Evolutionary conservation across 495 filamentous ascomycete species (phyloP).

Genomic region (Darksidea phi): DNA sequence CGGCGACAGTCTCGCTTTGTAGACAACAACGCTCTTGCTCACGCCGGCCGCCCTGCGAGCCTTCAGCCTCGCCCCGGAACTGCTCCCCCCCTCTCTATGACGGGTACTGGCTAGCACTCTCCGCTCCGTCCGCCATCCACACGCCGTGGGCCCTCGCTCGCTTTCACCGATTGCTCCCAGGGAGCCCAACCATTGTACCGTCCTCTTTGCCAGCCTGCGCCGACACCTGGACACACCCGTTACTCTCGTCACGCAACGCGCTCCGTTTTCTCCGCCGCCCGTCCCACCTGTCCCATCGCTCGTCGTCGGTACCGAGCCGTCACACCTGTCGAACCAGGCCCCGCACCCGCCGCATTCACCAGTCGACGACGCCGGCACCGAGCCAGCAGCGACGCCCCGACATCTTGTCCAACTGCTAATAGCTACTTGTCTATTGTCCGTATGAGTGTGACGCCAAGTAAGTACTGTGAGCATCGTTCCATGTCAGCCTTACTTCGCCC

Average conservation of each 20-base stretch:
- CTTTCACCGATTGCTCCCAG: constrained; percentile 20
- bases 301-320: constrained; percentile 6
- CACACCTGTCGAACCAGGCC: constrained; percentile 10
- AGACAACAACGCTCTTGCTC: background rate
- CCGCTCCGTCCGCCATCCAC: constrained; percentile 4
- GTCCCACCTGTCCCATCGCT: constrained; percentile 6
- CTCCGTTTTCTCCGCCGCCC: background rate
- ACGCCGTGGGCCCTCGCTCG: constrained; percentile 11
- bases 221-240: background rate
- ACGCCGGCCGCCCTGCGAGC: background rate
- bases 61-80: background rate
- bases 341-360: constrained; percentile 25
- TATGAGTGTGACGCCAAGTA: constrained; percentile 16
- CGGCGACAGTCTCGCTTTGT: background rate
- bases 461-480: constrained; percentile 12
- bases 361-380: background rate
- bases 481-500: background rate
- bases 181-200: constrained; percentile 13
- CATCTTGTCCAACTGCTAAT: background rate
- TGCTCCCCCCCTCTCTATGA: constrained; percentile 10
- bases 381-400: background rate
- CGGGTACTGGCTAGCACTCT: constrained; percentile 10
- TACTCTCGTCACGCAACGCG: background rate
- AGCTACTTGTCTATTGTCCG: background rate
- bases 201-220: background rate